Percentiles rank a stretch among this genome's conserved stretches.
These are phyloP conservation scores for Xylariomycetidae sp. DNA, from an alignment of 2,329 filamentous ascomycete genomes.

Conservation along the genomic window DNA sequence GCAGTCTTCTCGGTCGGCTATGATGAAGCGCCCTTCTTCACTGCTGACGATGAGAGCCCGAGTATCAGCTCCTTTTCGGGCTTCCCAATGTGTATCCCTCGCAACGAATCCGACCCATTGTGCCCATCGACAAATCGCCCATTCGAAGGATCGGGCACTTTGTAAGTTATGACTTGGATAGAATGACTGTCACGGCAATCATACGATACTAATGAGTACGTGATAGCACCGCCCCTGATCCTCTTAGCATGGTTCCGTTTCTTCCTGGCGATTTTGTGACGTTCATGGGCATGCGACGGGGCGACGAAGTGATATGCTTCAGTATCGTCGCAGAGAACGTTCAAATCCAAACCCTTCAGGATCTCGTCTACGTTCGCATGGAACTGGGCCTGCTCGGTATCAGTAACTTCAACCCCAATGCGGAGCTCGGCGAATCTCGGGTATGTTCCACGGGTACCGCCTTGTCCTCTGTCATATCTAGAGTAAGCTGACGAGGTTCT, in stretches of 20 bases:
- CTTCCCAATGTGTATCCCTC: conserved; percentile 48
- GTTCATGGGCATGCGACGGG: conserved; percentile 27
- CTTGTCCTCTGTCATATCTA: neutral
- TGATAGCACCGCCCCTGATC: conserved; percentile 28
- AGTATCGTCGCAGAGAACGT: conserved; percentile 33
- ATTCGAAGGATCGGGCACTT: conserved; percentile 27
- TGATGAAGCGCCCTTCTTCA: conserved; percentile 34
- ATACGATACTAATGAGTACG: neutral
- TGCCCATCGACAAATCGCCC: conserved; percentile 32
- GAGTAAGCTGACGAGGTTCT: conserved; percentile 1
- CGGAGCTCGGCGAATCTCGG: conserved; percentile 31
- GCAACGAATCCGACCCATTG: conserved; percentile 31
- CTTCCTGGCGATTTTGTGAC: conserved; percentile 32
- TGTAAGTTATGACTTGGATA: conserved; percentile 18
- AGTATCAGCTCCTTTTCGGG: conserved; percentile 43
- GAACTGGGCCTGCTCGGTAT: conserved; percentile 31
- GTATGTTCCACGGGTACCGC: conserved; percentile 22
- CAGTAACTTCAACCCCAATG: conserved; percentile 29
- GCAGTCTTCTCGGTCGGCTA: conserved; percentile 37
- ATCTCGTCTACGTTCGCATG: conserved; percentile 31
- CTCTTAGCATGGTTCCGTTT: conserved; percentile 32
- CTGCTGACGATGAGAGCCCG: conserved; percentile 44
- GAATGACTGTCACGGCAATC: neutral
- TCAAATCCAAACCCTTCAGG: conserved; percentile 28
- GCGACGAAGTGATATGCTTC: conserved; percentile 28